These are phyloP conservation scores for Aspergillus vadensis DNA, from an alignment of 2,329 filamentous ascomycete genomes.

Conservation along the genomic window DNA sequence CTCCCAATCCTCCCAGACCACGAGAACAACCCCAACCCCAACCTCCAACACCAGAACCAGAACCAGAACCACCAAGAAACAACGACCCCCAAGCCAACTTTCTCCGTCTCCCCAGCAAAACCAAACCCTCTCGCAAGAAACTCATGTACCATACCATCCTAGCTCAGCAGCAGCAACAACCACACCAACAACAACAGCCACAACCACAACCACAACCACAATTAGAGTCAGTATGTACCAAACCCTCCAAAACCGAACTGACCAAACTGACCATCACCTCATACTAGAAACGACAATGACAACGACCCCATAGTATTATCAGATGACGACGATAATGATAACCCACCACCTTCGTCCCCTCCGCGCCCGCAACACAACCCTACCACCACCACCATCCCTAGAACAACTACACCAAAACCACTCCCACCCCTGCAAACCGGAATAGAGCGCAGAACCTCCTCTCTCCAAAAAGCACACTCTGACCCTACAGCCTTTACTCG, in stretches of 20 bases:
- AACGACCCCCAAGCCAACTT: conserved; percentile 24
- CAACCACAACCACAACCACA: conserved; percentile 8
- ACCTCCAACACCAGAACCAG: too few species aligned
- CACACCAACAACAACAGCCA: conserved; percentile 5
- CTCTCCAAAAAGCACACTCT: conserved; percentile 38
- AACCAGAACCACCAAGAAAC: not conserved
- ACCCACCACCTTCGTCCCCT: not conserved
- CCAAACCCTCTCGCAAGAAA: conserved; percentile 39
- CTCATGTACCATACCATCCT: conserved; percentile 43
- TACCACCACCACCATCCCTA: not conserved
- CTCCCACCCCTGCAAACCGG: not conserved
- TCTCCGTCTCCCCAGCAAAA: conserved; percentile 38
- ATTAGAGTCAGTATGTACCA: conserved; percentile 35
- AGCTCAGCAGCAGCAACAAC: conserved; percentile 6
- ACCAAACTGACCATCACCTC: too few species aligned
- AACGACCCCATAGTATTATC: too few species aligned
- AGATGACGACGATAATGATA: not conserved
- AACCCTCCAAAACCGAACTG: too few species aligned
- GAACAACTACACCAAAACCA: not conserved
- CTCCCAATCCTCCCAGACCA: not conserved
- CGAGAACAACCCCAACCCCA: not conserved
- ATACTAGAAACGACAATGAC: too few species aligned
- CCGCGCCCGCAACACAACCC: not conserved
- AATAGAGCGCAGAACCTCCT: conserved; percentile 12
- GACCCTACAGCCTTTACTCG: conserved; percentile 33